Conservation (phyloP, 148 eudicot species). For the Cornus kousa region DNA sequence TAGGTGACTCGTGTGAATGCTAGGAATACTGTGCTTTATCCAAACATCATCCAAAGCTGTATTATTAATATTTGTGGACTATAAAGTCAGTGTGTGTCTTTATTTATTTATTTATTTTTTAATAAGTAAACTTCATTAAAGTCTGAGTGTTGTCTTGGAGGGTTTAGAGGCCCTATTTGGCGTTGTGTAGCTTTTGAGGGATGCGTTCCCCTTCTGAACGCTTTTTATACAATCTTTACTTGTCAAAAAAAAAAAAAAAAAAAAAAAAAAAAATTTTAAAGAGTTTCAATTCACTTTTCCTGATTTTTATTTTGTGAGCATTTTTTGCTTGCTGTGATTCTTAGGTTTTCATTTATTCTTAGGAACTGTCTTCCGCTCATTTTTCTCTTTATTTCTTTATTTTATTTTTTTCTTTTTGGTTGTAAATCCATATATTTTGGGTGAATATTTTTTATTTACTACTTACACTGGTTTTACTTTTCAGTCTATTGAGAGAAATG, state of each 20-base stretch:
- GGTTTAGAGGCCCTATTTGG: too few species aligned
- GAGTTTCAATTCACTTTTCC: neutral
- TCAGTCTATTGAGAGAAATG: constrained; percentile 72
- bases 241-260: too few species aligned
- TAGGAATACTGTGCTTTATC: neutral
- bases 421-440: neutral
- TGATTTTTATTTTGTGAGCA: neutral
- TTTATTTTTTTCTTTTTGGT: too few species aligned
- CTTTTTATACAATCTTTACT: too few species aligned
- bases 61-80: too few species aligned
- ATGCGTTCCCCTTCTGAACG: too few species aligned
- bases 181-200: too few species aligned
- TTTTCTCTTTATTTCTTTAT: neutral
- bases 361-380: neutral
- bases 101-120: too few species aligned
- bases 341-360: neutral
- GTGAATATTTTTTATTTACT: neutral
- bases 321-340: constrained; percentile 1
- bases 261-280: too few species aligned
- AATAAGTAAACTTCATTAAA: too few species aligned
- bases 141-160: too few species aligned
- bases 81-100: too few species aligned
- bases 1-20: neutral
- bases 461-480: constrained; percentile 14
- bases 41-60: neutral